Evolutionary conservation across 148 eudicot genomes (phyloP), one percentile per base, ranked within the genome.

Genomic region (Fagopyrum esculentum): DNA sequence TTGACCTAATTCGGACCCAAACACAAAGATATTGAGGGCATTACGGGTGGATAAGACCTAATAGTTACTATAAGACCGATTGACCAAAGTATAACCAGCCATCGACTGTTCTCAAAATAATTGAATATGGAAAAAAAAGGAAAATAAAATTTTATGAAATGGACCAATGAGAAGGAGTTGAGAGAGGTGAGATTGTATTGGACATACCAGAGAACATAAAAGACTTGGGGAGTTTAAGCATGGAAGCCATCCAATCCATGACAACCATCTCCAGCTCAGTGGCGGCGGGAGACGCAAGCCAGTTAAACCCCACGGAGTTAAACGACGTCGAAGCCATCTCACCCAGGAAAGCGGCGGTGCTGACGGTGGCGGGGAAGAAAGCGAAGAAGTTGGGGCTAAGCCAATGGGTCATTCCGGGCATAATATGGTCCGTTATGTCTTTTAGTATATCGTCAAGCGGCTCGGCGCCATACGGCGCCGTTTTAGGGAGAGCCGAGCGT

Each of bases 401-500:
- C 88, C 88, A 87, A 63, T 87, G 91, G 5, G 87, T 83, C 82
- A 87, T 79, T 6, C 90, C 90, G 17, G 88, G 90, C 45, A 87
- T 22, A 9, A 87, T 80, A 50, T 75, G 50, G 12, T 77, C 73
- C 22, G 70, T 68, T 1, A 87, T 66, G 71, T 87, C 90, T 7
- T 19, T 49, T 4, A 87, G 4, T 15, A 87, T 85, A 5, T 64
- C 66, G 4, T 87, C 87, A 8, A 87, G 73, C 6, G 83, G 26
- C 64, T 83, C 84, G 0, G 82, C 80, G 6, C 56, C 22, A 43
- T 48, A 73, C 6, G 90, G 88, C 1, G 90, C 81, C 17, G 80
- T 74, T 69, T 81, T 63, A 1, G 88, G 88, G 0, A 84, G 78
- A 0, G 54, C 49, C 7, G 74, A 48, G 4, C 72, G 74, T 8